Percentiles rank a stretch among this genome's conserved stretches.
Conservation (phyloP, 1,139 yeast genomes). For the Fermentozyma sake region DNA sequence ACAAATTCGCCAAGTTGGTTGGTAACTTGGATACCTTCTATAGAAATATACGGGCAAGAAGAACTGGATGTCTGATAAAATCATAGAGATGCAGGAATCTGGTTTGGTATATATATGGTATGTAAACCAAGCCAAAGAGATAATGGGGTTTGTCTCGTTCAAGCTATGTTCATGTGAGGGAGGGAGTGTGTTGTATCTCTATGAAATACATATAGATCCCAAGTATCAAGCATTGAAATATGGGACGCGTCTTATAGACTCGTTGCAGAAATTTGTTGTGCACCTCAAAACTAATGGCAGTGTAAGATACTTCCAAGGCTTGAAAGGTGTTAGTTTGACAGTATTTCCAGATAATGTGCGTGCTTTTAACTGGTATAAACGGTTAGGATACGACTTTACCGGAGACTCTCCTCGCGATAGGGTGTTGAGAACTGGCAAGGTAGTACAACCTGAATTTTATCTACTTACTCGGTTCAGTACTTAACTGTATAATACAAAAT, state of each 20-base stretch:
- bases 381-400: slow-evolving; percentile 33
- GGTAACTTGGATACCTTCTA: no score
- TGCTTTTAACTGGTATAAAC: slow-evolving; percentile 42
- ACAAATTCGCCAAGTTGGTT: no score
- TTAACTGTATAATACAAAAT: no score
- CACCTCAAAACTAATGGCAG: no score
- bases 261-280: slow-evolving; percentile 22
- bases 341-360: slow-evolving; percentile 45
- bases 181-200: slow-evolving; percentile 38
- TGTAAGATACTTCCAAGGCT: no score
- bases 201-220: slow-evolving; percentile 47
- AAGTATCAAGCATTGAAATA: slow-evolving; percentile 23
- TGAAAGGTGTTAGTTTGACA: slow-evolving; percentile 40
- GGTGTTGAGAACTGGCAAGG: slow-evolving; percentile 32
- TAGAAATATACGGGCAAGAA: slow-evolving; percentile 28
- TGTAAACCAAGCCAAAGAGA: slow-evolving; percentile 9
- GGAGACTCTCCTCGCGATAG: slow-evolving; percentile 43
- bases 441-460: slow-evolving; percentile 42
- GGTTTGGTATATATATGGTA: slow-evolving; percentile 40
- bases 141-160: slow-evolving; percentile 43
- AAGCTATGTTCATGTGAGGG: slow-evolving; percentile 32
- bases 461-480: no score
- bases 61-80: slow-evolving; percentile 42
- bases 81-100: slow-evolving; percentile 41
- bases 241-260: slow-evolving; percentile 31